These are phyloP conservation scores for Ensete ventricosum DNA, from an alignment of 176 grass and related monocot species.

Conservation along the genomic window DNA sequence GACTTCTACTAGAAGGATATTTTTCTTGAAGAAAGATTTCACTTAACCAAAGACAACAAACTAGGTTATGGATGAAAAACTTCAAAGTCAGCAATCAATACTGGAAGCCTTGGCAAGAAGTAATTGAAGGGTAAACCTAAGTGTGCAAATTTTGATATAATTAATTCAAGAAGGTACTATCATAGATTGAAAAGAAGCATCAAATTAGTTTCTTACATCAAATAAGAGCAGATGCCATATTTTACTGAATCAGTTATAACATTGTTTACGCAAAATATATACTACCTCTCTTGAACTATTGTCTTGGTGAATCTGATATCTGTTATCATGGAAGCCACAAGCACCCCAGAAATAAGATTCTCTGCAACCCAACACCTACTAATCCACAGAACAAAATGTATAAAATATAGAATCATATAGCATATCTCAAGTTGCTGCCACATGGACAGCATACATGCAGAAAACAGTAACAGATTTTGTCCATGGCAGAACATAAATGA, in stretches of 20 bases:
- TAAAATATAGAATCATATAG: neutral
- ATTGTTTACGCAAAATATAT: constrained; percentile 6
- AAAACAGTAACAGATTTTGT: neutral
- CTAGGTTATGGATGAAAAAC: too few species aligned
- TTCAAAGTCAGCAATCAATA: too few species aligned
- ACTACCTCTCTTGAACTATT: constrained; percentile 50
- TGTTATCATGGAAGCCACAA: constrained; percentile 52
- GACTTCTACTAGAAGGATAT: too few species aligned
- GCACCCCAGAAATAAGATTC: constrained; percentile 35
- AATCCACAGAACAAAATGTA: constrained; percentile 20
- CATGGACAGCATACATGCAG: neutral
- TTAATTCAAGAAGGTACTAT: too few species aligned
- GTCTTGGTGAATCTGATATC: constrained; percentile 44
- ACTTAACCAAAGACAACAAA: too few species aligned
- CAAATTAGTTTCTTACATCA: too few species aligned
- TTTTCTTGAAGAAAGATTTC: neutral
- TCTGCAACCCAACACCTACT: constrained; percentile 63
- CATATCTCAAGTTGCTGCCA: neutral
- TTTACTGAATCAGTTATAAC: neutral
- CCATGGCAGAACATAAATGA: too few species aligned
- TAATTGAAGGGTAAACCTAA: too few species aligned
- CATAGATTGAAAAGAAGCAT: too few species aligned
- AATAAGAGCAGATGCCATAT: neutral
- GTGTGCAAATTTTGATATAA: too few species aligned
- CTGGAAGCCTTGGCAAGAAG: too few species aligned